phyloP scores from a whole-genome alignment of 2,329 filamentous ascomycete genomes.

The Alternaria triticina region DNA sequence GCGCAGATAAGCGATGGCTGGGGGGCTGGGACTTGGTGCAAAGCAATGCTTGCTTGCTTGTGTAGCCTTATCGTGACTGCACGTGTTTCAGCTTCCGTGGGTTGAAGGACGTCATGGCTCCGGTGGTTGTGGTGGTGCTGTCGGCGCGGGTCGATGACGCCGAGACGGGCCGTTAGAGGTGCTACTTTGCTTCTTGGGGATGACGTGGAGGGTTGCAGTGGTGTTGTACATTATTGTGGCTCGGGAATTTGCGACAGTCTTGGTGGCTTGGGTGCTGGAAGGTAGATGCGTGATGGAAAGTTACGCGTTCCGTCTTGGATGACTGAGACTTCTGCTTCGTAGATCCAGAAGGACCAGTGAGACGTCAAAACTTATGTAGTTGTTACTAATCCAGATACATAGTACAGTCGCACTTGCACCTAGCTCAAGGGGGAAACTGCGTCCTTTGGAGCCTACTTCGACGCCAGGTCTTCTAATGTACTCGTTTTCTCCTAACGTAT shows the following conservation, averaged over 20 bases:
- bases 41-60: not conserved
- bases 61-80: not conserved
- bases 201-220: conserved; percentile 4
- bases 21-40: not conserved
- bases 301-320: no score
- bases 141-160: conserved; percentile 5
- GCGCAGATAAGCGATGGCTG: conserved; percentile 5
- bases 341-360: no score
- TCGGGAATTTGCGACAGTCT: not conserved
- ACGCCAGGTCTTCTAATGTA: no score
- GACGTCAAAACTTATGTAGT: no score
- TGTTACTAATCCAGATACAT: no score
- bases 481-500: no score
- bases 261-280: not conserved
- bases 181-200: not conserved
- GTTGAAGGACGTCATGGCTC: conserved; percentile 2
- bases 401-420: no score
- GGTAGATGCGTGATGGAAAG: not conserved
- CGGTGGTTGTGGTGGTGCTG: not conserved
- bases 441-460: no score
- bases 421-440: no score
- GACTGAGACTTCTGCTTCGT: no score
- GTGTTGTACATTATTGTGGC: not conserved
- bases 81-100: conserved; percentile 8
- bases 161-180: conserved; percentile 10